A percentile compares a stretch with the other conserved stretches of the same genome.
Evolutionary conservation across 352 stramenopile species (phyloP).

Genomic region (Blastocystis sp.): DNA sequence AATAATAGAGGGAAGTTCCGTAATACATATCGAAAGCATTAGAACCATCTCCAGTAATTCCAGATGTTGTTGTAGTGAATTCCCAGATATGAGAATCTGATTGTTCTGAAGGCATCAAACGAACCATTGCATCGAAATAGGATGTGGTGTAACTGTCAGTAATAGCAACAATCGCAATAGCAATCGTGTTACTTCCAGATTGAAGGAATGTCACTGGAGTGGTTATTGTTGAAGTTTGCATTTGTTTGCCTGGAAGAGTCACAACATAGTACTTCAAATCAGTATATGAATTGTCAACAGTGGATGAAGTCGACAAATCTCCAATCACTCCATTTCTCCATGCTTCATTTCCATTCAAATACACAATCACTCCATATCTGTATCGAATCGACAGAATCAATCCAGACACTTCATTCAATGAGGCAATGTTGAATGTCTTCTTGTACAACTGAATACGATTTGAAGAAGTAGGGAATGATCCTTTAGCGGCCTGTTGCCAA

Average conservation of each 20-base stretch:
- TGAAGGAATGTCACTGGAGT: not conserved
- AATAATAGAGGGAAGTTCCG: not conserved
- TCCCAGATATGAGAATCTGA: not conserved
- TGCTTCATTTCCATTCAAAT: constrained; percentile 38
- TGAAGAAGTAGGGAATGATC: not conserved
- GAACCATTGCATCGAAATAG: constrained; percentile 9
- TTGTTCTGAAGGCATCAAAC: not conserved
- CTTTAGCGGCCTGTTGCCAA: not conserved
- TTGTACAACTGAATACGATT: constrained; percentile 52
- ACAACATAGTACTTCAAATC: not conserved
- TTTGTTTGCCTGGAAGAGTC: not conserved
- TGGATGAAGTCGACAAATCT: constrained; percentile 2
- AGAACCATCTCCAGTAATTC: not conserved
- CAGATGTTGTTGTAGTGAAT: not conserved
- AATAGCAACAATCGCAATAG: constrained; percentile 9
- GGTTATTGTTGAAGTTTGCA: not conserved
- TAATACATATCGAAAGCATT: not conserved
- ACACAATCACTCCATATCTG: constrained; percentile 7
- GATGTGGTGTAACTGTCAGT: not conserved
- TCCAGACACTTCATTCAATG: not conserved
- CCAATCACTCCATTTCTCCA: constrained; percentile 25
- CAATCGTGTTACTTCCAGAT: constrained; percentile 3
- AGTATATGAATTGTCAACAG: not conserved
- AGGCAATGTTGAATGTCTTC: not conserved
- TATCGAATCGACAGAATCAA: constrained; percentile 41